phyloP scores from a whole-genome alignment of 2,329 filamentous ascomycete genomes.

The Trichoderma aggressivum region DNA sequence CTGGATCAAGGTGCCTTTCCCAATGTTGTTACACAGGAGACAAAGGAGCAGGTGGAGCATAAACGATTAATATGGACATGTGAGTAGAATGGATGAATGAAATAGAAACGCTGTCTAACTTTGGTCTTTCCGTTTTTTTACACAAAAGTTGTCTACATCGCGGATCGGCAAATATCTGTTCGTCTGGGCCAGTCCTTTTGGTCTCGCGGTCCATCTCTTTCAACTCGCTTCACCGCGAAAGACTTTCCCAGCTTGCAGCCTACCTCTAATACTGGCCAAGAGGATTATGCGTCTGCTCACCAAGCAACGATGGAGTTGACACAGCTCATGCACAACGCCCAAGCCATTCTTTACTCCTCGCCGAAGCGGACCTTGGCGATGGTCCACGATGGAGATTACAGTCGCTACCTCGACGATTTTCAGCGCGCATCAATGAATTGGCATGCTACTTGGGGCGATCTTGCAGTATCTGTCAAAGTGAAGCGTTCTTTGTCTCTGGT shows the following conservation, averaged over 20 bases:
- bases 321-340: constrained; percentile 7
- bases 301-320: constrained; percentile 2
- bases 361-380: background rate
- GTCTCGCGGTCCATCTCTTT: constrained; percentile 1
- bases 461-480: background rate
- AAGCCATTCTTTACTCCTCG: constrained; percentile 1
- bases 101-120: background rate
- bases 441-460: background rate
- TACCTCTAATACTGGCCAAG: background rate
- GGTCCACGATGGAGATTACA: background rate
- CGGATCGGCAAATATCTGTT: constrained; percentile 12
- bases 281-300: background rate
- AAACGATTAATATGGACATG: constrained; percentile 1
- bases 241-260: constrained; percentile 3
- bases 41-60: background rate
- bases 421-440: background rate
- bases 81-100: background rate
- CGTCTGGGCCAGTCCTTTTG: constrained; percentile 8
- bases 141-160: background rate
- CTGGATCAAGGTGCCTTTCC: background rate
- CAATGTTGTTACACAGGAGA: background rate
- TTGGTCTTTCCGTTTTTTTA: background rate
- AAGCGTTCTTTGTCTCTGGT: background rate
- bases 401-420: constrained; percentile 5
- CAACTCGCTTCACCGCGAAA: background rate